Evolutionary conservation across 441 rosid species (phyloP), one percentile per base, ranked within the genome.

Genomic region (Syzygium malaccense): DNA sequence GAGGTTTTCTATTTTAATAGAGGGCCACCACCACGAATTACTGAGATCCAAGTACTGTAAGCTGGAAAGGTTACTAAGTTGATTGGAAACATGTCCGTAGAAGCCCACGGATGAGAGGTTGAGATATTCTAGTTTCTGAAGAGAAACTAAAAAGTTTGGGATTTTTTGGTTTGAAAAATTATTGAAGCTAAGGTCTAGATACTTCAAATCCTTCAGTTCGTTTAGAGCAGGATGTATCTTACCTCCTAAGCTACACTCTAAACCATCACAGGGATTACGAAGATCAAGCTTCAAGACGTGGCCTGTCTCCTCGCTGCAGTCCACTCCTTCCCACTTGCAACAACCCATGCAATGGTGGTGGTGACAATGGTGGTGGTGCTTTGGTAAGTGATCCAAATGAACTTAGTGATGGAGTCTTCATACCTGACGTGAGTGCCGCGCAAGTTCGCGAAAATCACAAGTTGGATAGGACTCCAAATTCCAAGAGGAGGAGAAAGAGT

Each of bases 161-260:
- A 58, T 26, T 26, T 0, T 58, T 58, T 26, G 64, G 4, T 15
- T 26, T 57, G 62, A 57, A 57, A 57, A 25, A 57, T 58, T 58
- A 0, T 58, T 58, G 64, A 58, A 58, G 0, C 64, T 58, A 26
- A 58, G 64, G 0, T 58, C n/a, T 26, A 58, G 0, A 26, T 58
- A 2, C 30, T 2, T 26, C 64, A 58, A 2, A 26, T 58, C 2
- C 30, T 58, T 58, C 0, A 58, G 7, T 26, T 58, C 0, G 0
- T 0, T 25, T 4, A 58, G 64, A 58, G 30, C 3, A 26, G 12
- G 64, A 58, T 58, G 64, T 0, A 58, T 58, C 15, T 12, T 26
- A 26, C 64, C 64, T 58, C 64, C 4, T 0, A 58, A 0, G 7
- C 14, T 58, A 26, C 64, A 58, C 18, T 57, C 64, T 58, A 26